Evolutionary conservation across 495 filamentous ascomycete species (phyloP), one percentile per base, ranked within the genome.

Genomic region (Trichoderma reesei): DNA sequence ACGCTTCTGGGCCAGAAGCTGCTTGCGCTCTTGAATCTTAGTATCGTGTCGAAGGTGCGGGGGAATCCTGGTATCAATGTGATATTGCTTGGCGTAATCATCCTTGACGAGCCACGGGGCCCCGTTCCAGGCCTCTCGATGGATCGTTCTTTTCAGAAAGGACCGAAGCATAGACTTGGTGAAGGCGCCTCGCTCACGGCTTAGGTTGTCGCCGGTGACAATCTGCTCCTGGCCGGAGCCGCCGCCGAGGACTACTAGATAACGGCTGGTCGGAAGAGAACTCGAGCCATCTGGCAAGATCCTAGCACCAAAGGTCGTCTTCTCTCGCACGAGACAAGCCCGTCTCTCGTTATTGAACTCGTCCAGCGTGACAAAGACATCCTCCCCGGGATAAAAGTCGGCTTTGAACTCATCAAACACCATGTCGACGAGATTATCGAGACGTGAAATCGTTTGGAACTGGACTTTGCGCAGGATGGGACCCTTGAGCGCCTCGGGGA

Each of bases 91-190:
- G 1, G 95, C 95, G 59, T 96, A 85, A 60, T 89, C 84, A 20
- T 88, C 82, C 75, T 96, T 98, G 26, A 98, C 92, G 41, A 96
- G 73, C 94, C 94, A 99, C 10, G 95, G 95, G 0, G 94, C 94
- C 5, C 93, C 92, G 51, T 83, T 90, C 93, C 93, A 98, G 0
- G 92, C 83, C 68, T 98, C 95, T 65, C 92, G 81, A 13, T 87
- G 90, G 14, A 96, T 88, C 7, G 91, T 94, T 75, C 96, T 92
- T 70, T 96, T 96, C 64, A 99, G 90, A 66, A 97, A 98, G 3
- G 91, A 89, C 37, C 92, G 86, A 61, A 99, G 79, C 73, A 96
- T 90, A 56, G 92, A 86, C 76, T 99, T 99, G 44, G 93, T 96
- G 74, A 98, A 99, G 5, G 90, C 85, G 69, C 92, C 96, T 34